phyloP scores from a whole-genome alignment of 768 basidiomycete genomes.

The Roridomyces roridus region DNA sequence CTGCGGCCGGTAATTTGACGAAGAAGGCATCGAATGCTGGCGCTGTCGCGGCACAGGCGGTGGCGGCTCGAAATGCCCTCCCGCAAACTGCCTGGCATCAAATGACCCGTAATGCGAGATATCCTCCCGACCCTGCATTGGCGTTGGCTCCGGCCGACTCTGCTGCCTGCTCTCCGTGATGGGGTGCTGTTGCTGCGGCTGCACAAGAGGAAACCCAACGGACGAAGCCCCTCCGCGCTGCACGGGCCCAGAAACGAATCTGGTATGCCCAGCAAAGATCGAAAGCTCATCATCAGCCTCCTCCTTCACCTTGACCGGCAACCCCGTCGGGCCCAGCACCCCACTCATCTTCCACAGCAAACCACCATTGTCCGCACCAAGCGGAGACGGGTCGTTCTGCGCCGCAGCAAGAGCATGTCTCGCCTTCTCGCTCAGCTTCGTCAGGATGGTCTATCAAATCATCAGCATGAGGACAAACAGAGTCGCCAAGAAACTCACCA shows the following conservation, averaged over 20 bases:
- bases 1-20: conserved; percentile 20
- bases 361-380: conserved; percentile 41
- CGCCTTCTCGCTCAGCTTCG: conserved; percentile 69
- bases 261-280: conserved; percentile 72
- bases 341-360: conserved; percentile 52
- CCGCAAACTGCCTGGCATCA: too few species aligned
- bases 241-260: conserved; percentile 59
- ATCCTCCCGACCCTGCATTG: conserved; percentile 3
- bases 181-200: neutral
- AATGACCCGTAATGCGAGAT: conserved; percentile 12
- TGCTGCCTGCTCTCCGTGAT: conserved; percentile 22
- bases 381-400: conserved; percentile 41
- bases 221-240: conserved; percentile 16
- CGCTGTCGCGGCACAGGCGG: conserved; percentile 22
- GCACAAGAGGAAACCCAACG: conserved; percentile 14
- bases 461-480: neutral
- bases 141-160: conserved; percentile 23
- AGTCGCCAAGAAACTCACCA: conserved; percentile 47
- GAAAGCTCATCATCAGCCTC: conserved; percentile 70
- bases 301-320: conserved; percentile 39
- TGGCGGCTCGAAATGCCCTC: neutral
- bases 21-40: conserved; percentile 18
- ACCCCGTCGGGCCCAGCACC: conserved; percentile 19
- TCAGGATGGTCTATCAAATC: conserved; percentile 58
- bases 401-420: conserved; percentile 56